Evolutionary conservation across 1,284 basidiomycete species (phyloP), one percentile per base, ranked within the genome.

Genomic region (Mycena sp.): DNA sequence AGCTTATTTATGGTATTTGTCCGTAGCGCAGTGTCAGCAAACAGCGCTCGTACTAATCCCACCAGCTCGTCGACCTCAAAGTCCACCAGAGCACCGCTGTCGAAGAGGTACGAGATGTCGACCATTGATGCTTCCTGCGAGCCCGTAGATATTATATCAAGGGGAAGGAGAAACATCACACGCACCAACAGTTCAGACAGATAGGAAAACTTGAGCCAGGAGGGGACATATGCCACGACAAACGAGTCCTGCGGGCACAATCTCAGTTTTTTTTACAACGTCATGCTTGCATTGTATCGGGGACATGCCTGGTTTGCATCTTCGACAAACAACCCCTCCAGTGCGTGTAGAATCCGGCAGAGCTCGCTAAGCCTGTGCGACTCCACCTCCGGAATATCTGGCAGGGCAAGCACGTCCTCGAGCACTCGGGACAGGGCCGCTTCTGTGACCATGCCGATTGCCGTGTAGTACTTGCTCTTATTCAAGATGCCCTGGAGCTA

Each of bases 151-250:
- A 35, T 53, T 51, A 25, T 57, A 26, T 58, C 58, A 61, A 26
- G 45, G 28, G 48, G 40, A 64, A 52, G 46, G 12, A 52, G 46
- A 16, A 17, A 32, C 35, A 9, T 38, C 17, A 54, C 25, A 83
- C 91, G 61, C 67, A 95, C 94, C 78, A 98, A 76, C 12, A 98
- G 82, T 75, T 98, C 95, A 2, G 92, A 92, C 1, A 97, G 82
- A 77, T 98, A 98, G 21, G 92, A 94, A 76, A 94, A 96, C 75
- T 97, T 97, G 71, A 97, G 85, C 96, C 95, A 98, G n/a, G 88
- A 90, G 0, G 93, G 92, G 17, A 96, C 94, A 68, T 93, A 92
- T 1, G 85, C 86, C 2, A 87, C 87, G 14, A 89, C 86, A 61
- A 90, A 86, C 0, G 89, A 88, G n/a, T 87, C 82, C 87, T 92